Evolutionary conservation across 2,329 filamentous ascomycete genomes (phyloP).

Genomic region (Penicillium italicum): DNA sequence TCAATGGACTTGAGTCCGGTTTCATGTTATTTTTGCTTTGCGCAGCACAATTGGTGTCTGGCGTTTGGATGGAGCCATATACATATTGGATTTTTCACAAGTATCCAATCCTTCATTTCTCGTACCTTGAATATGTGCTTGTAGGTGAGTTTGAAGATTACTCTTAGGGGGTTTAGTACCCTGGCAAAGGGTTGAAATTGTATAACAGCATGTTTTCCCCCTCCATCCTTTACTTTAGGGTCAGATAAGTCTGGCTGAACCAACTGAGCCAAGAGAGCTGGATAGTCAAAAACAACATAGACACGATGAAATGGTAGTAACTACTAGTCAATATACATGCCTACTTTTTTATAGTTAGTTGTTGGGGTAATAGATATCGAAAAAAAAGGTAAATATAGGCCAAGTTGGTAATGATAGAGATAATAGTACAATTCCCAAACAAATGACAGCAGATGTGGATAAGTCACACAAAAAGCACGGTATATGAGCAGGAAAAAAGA

Average conservation of each 20-base stretch:
- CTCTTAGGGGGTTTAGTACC: background rate
- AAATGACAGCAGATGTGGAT: background rate
- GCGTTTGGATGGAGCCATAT: conserved; percentile 27
- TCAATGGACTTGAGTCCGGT: background rate
- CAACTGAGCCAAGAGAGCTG: background rate
- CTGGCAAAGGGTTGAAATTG: background rate
- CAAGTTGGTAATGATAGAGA: conserved; percentile 6
- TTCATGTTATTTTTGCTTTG: conserved; percentile 8
- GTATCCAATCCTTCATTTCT: background rate
- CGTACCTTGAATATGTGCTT: background rate
- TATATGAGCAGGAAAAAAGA: background rate
- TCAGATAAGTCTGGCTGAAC: background rate
- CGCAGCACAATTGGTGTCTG: conserved; percentile 27
- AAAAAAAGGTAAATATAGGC: background rate
- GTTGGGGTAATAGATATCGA: background rate
- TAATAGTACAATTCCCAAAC: conserved; percentile 6
- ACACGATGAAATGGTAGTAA: background rate
- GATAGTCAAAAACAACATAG: background rate
- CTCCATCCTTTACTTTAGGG: background rate
- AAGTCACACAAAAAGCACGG: background rate
- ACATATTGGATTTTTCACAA: conserved; percentile 7
- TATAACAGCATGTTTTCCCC: background rate
- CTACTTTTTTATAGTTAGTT: too few relatives aligned
- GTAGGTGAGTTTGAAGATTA: background rate
- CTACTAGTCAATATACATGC: too few relatives aligned